Percentiles rank a stretch among this genome's conserved stretches.
Evolutionary conservation across 2,329 filamentous ascomycete species (phyloP).

Genomic region (Trichoderma cornu-damae): DNA sequence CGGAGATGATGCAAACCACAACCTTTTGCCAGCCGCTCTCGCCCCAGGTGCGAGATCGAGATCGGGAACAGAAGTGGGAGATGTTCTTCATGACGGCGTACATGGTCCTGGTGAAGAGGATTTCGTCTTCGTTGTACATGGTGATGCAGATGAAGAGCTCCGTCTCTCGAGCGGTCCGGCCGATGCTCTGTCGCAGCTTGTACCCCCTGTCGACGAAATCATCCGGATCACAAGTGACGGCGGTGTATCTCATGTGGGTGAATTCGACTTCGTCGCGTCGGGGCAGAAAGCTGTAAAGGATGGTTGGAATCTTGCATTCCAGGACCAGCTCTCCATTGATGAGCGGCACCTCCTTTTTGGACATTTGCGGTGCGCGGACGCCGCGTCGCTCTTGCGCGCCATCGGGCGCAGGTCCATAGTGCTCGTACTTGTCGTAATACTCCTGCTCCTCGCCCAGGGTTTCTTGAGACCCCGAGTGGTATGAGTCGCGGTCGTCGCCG

Average conservation of each 20-base stretch:
- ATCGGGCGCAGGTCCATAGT: constrained; percentile 82
- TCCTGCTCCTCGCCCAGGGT: constrained; percentile 47
- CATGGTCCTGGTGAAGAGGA: constrained; percentile 96
- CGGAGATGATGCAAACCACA: constrained; percentile 92
- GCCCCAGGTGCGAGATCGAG: constrained; percentile 92
- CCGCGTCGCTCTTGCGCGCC: constrained; percentile 84
- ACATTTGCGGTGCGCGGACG: constrained; percentile 79
- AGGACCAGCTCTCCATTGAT: constrained; percentile 97
- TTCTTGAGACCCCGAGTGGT: constrained; percentile 48
- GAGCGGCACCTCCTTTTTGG: constrained; percentile 87
- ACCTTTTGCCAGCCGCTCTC: constrained; percentile 99
- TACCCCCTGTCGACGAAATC: constrained; percentile 87
- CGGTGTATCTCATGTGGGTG: constrained; percentile 97
- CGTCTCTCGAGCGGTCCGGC: constrained; percentile 76
- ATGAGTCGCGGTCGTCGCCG: constrained; percentile 51
- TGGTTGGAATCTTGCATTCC: constrained; percentile 98
- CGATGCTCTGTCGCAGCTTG: constrained; percentile 87
- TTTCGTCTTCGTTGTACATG: constrained; percentile 99
- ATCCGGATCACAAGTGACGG: constrained; percentile 95
- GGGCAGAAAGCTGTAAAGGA: constrained; percentile 93
- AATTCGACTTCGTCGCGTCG: constrained; percentile 91
- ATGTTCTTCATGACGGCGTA: constrained; percentile 99
- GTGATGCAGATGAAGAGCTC: constrained; percentile 96
- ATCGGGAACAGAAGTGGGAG: constrained; percentile 88
- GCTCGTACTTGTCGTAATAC: constrained; percentile 57